A percentile compares a stretch with the other conserved stretches of the same genome.
These are phyloP conservation scores for Aschersonia sp. DNA, from an alignment of 2,329 filamentous ascomycete genomes.

Conservation along the genomic window DNA sequence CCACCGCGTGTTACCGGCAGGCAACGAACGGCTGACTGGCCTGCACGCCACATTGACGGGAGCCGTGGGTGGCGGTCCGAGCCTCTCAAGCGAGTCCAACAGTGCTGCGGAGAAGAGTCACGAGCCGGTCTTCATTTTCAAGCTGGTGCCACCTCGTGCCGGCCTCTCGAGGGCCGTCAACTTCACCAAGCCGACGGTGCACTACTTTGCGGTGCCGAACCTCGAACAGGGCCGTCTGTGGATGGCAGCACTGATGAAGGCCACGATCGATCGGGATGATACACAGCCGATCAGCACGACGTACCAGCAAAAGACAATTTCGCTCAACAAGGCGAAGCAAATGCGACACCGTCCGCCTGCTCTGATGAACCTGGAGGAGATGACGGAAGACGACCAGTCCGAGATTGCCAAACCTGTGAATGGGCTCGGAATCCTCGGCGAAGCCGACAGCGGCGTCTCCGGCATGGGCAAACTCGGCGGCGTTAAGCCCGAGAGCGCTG, in stretches of 20 bases:
- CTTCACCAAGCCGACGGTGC: slow-evolving; percentile 93
- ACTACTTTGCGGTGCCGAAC: slow-evolving; percentile 94
- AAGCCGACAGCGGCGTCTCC: slow-evolving; percentile 27
- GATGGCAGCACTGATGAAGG: slow-evolving; percentile 99
- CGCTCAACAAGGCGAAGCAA: slow-evolving; percentile 70
- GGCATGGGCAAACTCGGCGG: slow-evolving; percentile 24
- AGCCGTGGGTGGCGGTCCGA: slow-evolving; percentile 48
- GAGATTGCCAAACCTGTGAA: slow-evolving; percentile 13
- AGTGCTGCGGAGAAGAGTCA: slow-evolving; percentile 29
- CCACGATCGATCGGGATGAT: slow-evolving; percentile 88
- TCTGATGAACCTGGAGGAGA: slow-evolving; percentile 54
- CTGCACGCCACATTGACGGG: slow-evolving; percentile 86
- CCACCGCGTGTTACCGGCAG: slow-evolving; percentile 87
- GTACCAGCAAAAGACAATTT: slow-evolving; percentile 95
- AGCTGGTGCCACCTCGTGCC: slow-evolving; percentile 78
- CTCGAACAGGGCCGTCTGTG: slow-evolving; percentile 77
- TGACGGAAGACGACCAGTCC: slow-evolving; percentile 14
- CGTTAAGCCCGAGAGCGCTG: slow-evolving; percentile 11
- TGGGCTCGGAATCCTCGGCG: slow-evolving; percentile 28
- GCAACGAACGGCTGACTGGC: slow-evolving; percentile 79
- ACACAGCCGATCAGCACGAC: slow-evolving; percentile 70
- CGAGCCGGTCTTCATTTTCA: slow-evolving; percentile 90
- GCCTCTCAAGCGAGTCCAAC: slow-evolving; percentile 32
- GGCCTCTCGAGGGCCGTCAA: slow-evolving; percentile 84
- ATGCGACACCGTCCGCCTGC: slow-evolving; percentile 85